Evolutionary conservation across 1,284 basidiomycete genomes (phyloP), one percentile per base, ranked within the genome.

Genomic region (Schizopora paradoxa): DNA sequence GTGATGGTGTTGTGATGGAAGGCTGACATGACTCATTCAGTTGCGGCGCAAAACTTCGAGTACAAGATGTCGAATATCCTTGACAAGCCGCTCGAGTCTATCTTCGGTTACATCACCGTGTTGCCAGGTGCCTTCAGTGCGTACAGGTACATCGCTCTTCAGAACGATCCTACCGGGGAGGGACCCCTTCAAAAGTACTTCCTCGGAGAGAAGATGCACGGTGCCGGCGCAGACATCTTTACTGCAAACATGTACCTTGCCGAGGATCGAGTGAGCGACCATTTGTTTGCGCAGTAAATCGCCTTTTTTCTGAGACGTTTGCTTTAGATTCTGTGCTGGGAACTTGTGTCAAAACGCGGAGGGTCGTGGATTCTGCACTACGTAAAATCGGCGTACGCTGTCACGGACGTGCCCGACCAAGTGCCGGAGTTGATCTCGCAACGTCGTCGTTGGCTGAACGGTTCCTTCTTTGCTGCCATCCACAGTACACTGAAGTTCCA

Each of bases 31-130:
- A 13, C 19, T 19, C 22, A 4, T 31, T 3, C 48, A 65, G 86
- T 88, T 14, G 91, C 91, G 4, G 89, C 91, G 13, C 91, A 94
- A 69, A 93, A 94, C 62, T 94, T 94, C 53, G 93, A 96, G 68
- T 97, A 97, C 70, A 96, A 96, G 74, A 94, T 95, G 86, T 86
- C 82, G 40, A 94, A 92, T 59, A 93, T 94, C 53, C 63, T 93
- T 48, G 91, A 93, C 58, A 95, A 94, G 62, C 91, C 93, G 5
- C 64, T 95, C 63, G 85, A 88, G 55, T 80, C 77, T 21, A 70
- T 92, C 16, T 92, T 96, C 64, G 92, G 92, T 6, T 95, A 94
- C 62, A 95, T 96, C 60, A 87, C 87, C 0, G 91, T 96, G 28
- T 64, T 96, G 37, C 93, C 93, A 2, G 92, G 93, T 52, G 93